Conservation (phyloP, 2,329 filamentous ascomycete genomes). For the Elsinoe necatrix region DNA sequence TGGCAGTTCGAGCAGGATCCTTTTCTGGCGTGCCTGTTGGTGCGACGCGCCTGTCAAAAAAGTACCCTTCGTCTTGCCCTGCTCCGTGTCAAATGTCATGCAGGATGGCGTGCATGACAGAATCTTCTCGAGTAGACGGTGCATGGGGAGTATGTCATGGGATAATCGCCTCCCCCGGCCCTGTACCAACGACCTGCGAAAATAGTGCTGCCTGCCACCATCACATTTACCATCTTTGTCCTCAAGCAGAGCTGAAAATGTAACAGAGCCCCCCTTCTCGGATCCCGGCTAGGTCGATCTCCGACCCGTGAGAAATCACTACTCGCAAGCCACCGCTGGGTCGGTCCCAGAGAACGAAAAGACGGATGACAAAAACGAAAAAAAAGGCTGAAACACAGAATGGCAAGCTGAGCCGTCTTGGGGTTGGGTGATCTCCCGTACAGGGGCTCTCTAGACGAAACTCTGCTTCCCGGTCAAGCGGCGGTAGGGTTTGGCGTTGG, state of each 20-base stretch:
- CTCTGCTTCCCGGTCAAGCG: no score
- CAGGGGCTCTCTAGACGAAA: no score
- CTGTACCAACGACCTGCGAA: no score
- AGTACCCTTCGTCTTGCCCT: neutral
- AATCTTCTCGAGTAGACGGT: neutral
- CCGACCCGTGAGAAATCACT: neutral
- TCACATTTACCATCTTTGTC: no score
- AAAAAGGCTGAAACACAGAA: neutral
- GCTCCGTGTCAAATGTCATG: neutral
- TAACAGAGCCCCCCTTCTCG: neutral
- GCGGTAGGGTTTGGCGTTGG: no score
- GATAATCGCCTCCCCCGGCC: neutral
- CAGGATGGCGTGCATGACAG: neutral
- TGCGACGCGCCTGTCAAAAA: neutral
- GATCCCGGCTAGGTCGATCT: neutral
- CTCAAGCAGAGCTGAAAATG: no score
- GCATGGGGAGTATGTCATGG: neutral
- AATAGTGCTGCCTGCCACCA: neutral
- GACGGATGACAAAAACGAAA: neutral
- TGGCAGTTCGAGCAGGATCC: no score
- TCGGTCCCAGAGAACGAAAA: neutral
- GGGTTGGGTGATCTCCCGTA: neutral
- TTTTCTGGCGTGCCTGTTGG: no score
- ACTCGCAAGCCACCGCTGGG: neutral
- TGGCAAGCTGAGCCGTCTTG: conserved; percentile 2